Evolutionary conservation across 345 rosid genomes (phyloP).

Genomic region (Adansonia digitata): DNA sequence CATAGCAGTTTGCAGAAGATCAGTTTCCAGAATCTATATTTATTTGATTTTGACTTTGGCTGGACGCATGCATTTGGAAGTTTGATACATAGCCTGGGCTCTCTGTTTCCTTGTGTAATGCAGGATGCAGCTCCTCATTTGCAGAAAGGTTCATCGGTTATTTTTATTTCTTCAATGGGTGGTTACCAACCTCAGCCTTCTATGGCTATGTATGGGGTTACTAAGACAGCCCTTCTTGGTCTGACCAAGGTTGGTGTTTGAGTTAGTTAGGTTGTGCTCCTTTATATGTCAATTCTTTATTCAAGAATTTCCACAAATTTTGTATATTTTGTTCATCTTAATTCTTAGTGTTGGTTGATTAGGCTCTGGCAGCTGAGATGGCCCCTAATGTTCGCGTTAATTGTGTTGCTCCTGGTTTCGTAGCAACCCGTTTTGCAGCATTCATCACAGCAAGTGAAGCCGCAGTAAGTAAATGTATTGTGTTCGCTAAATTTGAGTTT

Average conservation of each 20-base stretch:
- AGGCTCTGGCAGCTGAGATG: conserved; percentile 94
- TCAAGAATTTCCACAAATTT: not conserved
- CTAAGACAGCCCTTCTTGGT: conserved; percentile 91
- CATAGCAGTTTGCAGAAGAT: too few species aligned
- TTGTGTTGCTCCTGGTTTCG: conserved; percentile 84
- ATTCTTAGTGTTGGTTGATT: not conserved
- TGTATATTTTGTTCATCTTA: not conserved
- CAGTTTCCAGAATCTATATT: too few species aligned
- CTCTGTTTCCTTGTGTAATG: not conserved
- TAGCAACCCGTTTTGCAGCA: conserved; percentile 76
- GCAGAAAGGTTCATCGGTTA: conserved; percentile 70
- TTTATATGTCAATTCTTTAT: too few species aligned
- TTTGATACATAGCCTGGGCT: not conserved
- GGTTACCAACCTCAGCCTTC: conserved; percentile 60
- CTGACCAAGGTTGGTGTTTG: conserved; percentile 62
- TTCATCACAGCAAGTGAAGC: conserved; percentile 46
- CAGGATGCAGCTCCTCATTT: conserved; percentile 82
- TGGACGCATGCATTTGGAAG: too few species aligned
- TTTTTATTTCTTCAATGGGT: conserved; percentile 65
- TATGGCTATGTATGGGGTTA: conserved; percentile 88
- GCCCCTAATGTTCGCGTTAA: conserved; percentile 85
- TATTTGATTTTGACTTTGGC: too few species aligned
- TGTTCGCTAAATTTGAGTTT: too few species aligned
- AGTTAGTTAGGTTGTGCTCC: not conserved
- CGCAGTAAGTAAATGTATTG: conserved; percentile 36